Percentiles rank a stretch among this genome's conserved stretches.
These are phyloP conservation scores for Claviceps africana DNA, from an alignment of 2,329 filamentous ascomycete genomes.

Conservation along the genomic window DNA sequence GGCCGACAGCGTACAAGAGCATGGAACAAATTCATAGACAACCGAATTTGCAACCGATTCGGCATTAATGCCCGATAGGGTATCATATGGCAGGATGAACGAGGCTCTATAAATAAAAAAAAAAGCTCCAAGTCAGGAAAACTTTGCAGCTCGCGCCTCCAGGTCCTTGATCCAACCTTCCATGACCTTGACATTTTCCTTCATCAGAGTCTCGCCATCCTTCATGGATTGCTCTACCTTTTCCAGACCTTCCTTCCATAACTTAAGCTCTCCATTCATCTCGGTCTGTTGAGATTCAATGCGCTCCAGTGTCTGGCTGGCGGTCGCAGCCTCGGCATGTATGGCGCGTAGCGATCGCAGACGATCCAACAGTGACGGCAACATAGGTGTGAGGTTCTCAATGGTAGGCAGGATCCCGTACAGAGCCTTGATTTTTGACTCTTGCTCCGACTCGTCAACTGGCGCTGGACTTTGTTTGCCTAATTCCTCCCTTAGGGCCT, in stretches of 20 bases:
- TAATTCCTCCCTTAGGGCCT: slow-evolving; percentile 45
- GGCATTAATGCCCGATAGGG: slow-evolving; percentile 3
- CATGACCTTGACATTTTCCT: slow-evolving; percentile 69
- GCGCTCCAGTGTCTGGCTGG: slow-evolving; percentile 60
- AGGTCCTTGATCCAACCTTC: slow-evolving; percentile 80
- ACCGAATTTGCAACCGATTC: not conserved
- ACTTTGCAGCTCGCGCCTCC: slow-evolving; percentile 57
- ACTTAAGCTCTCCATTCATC: slow-evolving; percentile 69
- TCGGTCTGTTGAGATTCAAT: slow-evolving; percentile 70
- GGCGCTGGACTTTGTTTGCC: slow-evolving; percentile 30
- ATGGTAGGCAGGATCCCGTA: slow-evolving; percentile 83
- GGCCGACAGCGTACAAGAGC: not conserved
- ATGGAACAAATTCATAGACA: not conserved
- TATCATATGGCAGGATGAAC: slow-evolving; percentile 6
- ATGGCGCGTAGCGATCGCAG: slow-evolving; percentile 71
- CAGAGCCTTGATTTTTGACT: slow-evolving; percentile 77
- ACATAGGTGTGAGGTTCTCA: slow-evolving; percentile 67
- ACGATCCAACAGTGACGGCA: slow-evolving; percentile 75
- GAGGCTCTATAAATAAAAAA: not conserved
- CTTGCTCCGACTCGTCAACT: slow-evolving; percentile 50
- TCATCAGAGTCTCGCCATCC: slow-evolving; percentile 55
- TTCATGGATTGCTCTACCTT: slow-evolving; percentile 64
- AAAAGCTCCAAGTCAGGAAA: slow-evolving; percentile 22
- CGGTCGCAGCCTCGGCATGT: slow-evolving; percentile 74
- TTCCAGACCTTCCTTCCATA: slow-evolving; percentile 70